phyloP scores from a whole-genome alignment of 2,329 filamentous ascomycete species.

The Botrytis sinoallii region DNA sequence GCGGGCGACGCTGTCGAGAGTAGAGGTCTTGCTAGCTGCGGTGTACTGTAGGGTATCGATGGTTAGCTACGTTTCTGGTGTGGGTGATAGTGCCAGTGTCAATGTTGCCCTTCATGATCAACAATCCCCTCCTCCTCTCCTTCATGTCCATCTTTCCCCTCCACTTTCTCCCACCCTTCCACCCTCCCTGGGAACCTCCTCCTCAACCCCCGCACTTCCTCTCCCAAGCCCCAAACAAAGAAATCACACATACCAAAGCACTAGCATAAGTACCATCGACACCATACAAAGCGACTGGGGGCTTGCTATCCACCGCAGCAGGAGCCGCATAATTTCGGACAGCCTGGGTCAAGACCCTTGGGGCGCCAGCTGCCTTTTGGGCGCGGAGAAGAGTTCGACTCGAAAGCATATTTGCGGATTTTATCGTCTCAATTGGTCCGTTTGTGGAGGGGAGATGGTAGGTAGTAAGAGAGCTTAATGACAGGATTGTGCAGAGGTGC shows the following conservation, averaged over 20 bases:
- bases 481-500: constrained; percentile 14
- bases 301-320: constrained; percentile 63
- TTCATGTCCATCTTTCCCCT: not conserved
- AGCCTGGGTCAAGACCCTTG: constrained; percentile 46
- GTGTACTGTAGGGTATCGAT: constrained; percentile 67
- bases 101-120: not conserved
- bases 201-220: constrained; percentile 15
- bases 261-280: constrained; percentile 97
- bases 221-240: not conserved
- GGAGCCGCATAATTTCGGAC: constrained; percentile 74
- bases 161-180: not conserved
- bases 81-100: not conserved
- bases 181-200: not conserved
- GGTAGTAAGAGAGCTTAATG: constrained; percentile 15
- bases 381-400: constrained; percentile 37
- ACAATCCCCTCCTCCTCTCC: not conserved
- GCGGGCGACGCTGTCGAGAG: constrained; percentile 81
- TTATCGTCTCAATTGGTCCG: constrained; percentile 31
- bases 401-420: constrained; percentile 35
- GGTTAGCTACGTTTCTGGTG: constrained; percentile 19
- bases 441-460: constrained; percentile 29
- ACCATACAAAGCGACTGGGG: constrained; percentile 88
- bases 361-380: constrained; percentile 32
- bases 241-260: constrained; percentile 75
- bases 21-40: constrained; percentile 81